Conservation (phyloP, 495 filamentous ascomycete genomes). For the Pyronema domesticum region DNA sequence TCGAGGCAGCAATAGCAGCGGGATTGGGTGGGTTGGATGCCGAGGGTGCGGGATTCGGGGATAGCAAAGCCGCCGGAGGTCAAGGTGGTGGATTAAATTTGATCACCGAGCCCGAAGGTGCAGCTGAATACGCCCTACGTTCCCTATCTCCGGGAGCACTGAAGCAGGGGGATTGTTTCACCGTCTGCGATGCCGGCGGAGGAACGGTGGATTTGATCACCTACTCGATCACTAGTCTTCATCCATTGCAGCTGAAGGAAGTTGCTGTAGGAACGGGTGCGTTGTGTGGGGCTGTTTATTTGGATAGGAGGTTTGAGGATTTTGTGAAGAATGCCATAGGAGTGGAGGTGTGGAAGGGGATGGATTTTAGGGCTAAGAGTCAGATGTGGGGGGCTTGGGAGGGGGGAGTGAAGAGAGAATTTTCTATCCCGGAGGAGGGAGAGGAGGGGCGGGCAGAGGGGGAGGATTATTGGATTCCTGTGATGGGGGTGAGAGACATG, state of each 20-base stretch:
- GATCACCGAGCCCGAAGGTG: conserved; percentile 34
- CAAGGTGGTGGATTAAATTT: conserved; percentile 10
- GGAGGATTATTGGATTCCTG: conserved; percentile 20
- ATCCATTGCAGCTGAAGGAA: conserved; percentile 27
- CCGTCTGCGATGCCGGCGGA: conserved; percentile 32
- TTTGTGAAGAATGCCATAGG: conserved; percentile 43
- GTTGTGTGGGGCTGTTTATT: conserved; percentile 49
- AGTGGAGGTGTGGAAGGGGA: conserved; percentile 40
- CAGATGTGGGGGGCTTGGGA: conserved; percentile 56
- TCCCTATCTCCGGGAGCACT: conserved; percentile 38
- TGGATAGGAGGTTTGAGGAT: conserved; percentile 53
- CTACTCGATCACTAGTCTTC: conserved; percentile 27
- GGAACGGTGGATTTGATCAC: conserved; percentile 34
- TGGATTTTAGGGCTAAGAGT: conserved; percentile 28
- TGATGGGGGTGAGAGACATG: conserved; percentile 45
- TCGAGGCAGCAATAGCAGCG: conserved; percentile 48
- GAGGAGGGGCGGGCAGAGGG: conserved; percentile 25
- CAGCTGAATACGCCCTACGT: conserved; percentile 34
- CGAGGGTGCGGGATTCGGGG: background rate
- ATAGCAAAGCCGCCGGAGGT: background rate
- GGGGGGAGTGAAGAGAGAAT: conserved; percentile 54
- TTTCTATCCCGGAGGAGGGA: conserved; percentile 52
- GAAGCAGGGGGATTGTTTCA: conserved; percentile 29
- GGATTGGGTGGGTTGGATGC: conserved; percentile 36
- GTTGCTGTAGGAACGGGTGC: conserved; percentile 34